These are phyloP conservation scores for Phalaenopsis equestris DNA, from an alignment of 106 monocot species.

Conservation along the genomic window DNA sequence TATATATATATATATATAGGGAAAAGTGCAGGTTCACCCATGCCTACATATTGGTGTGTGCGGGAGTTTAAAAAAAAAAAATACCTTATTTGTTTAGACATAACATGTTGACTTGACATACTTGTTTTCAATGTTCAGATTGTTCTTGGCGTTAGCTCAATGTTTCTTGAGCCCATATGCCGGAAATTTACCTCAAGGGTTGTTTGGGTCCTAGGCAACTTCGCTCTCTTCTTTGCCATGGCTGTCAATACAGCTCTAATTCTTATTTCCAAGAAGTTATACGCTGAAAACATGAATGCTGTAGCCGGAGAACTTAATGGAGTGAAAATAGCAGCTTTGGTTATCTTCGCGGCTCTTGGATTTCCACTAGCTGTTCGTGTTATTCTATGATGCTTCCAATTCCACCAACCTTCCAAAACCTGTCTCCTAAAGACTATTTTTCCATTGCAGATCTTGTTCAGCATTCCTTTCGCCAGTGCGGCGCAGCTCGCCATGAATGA, in stretches of 20 bases:
- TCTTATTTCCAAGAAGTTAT: neutral
- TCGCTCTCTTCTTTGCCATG: conserved; percentile 40
- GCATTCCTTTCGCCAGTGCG: conserved; percentile 47
- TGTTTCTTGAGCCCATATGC: conserved; percentile 54
- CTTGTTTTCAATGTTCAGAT: conserved; percentile 25
- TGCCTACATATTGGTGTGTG: too few species aligned
- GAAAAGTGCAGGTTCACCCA: too few species aligned
- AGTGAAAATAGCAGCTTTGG: conserved; percentile 27
- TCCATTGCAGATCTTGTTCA: conserved; percentile 26
- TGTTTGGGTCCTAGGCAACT: conserved; percentile 59
- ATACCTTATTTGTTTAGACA: neutral
- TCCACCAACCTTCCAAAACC: neutral
- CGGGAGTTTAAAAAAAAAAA: too few species aligned
- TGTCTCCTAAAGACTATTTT: neutral
- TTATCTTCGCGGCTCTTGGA: conserved; percentile 37
- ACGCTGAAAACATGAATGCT: conserved; percentile 1
- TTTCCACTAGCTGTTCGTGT: conserved; percentile 31
- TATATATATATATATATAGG: too few species aligned
- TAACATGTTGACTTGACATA: neutral
- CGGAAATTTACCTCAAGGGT: conserved; percentile 29
- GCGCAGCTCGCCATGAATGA: conserved; percentile 29
- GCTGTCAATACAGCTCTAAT: conserved; percentile 27
- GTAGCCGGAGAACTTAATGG: neutral
- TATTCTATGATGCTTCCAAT: neutral
- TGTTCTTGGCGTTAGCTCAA: conserved; percentile 46